These are phyloP conservation scores for Fusarium brevicatenulatum DNA, from an alignment of 2,329 filamentous ascomycete genomes.

Conservation along the genomic window DNA sequence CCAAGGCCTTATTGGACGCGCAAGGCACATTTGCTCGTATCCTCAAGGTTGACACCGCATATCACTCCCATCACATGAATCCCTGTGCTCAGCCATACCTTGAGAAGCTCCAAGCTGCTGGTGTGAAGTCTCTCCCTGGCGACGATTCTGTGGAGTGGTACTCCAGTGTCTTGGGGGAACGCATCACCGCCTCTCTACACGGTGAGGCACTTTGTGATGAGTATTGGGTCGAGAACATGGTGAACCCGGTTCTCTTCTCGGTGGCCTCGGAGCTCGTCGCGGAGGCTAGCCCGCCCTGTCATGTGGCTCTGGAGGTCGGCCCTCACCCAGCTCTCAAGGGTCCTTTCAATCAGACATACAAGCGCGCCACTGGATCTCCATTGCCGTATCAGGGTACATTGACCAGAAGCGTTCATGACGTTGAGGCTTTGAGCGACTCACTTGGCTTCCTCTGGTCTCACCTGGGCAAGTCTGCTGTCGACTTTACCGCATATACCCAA, in stretches of 20 bases:
- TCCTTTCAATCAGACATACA: conserved; percentile 55
- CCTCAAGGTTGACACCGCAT: conserved; percentile 57
- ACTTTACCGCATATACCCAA: neutral
- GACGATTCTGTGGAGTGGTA: conserved; percentile 19
- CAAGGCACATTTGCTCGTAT: conserved; percentile 38
- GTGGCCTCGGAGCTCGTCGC: conserved; percentile 25
- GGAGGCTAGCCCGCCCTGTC: neutral
- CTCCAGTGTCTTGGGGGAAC: conserved; percentile 22
- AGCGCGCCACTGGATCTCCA: neutral
- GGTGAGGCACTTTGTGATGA: neutral
- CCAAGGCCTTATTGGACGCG: conserved; percentile 29
- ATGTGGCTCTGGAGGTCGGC: conserved; percentile 52
- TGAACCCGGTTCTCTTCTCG: conserved; percentile 37
- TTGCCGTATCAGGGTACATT: conserved; percentile 20
- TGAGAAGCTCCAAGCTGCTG: neutral
- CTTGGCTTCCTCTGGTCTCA: conserved; percentile 31
- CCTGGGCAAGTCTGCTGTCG: neutral
- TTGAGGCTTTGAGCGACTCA: conserved; percentile 23
- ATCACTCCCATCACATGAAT: conserved; percentile 61
- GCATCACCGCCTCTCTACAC: neutral
- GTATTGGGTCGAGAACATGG: conserved; percentile 45
- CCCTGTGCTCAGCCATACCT: conserved; percentile 28
- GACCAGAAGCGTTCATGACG: conserved; percentile 28
- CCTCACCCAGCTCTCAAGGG: conserved; percentile 60
- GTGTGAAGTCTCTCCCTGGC: neutral